phyloP scores from a whole-genome alignment of 129 eudicot species.

The Dittrichia graveolens region DNA sequence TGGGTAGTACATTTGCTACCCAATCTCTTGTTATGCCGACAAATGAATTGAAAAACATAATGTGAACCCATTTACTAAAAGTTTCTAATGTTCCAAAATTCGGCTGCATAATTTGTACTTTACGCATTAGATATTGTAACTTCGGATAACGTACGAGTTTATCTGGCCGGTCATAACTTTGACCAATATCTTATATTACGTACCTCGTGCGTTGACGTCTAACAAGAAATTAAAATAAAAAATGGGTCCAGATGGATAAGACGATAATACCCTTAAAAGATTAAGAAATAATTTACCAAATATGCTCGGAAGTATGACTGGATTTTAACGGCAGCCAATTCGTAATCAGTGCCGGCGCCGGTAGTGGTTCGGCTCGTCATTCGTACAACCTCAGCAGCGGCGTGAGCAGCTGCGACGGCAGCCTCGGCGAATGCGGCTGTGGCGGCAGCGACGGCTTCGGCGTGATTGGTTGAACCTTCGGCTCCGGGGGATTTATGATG shows the following conservation, averaged over 20 bases:
- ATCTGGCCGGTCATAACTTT: neutral
- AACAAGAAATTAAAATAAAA: conserved; percentile 1
- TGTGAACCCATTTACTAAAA: conserved; percentile 1
- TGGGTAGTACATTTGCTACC: conserved; percentile 5
- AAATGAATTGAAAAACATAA: neutral
- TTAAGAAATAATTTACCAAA: conserved; percentile 46
- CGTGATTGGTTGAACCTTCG: conserved; percentile 44
- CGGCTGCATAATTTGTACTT: conserved; percentile 6
- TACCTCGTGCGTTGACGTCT: conserved; percentile 25
- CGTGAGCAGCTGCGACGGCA: conserved; percentile 64
- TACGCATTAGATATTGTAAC: conserved; percentile 14
- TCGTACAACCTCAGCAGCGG: conserved; percentile 57
- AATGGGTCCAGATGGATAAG: neutral
- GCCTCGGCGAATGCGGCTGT: conserved; percentile 60
- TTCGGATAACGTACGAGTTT: conserved; percentile 22
- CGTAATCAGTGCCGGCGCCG: conserved; percentile 30
- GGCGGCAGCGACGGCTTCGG: conserved; percentile 56
- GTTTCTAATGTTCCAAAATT: conserved; percentile 5
- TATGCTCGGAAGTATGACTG: conserved; percentile 73
- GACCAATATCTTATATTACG: neutral
- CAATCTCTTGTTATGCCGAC: neutral
- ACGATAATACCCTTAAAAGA: neutral
- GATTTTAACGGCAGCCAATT: conserved; percentile 62
- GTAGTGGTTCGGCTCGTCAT: conserved; percentile 29
- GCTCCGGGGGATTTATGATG: conserved; percentile 1